These are phyloP conservation scores for Ophiognomonia clavigignenti-juglandacearum DNA, from an alignment of 2,329 filamentous ascomycete genomes.

Conservation along the genomic window DNA sequence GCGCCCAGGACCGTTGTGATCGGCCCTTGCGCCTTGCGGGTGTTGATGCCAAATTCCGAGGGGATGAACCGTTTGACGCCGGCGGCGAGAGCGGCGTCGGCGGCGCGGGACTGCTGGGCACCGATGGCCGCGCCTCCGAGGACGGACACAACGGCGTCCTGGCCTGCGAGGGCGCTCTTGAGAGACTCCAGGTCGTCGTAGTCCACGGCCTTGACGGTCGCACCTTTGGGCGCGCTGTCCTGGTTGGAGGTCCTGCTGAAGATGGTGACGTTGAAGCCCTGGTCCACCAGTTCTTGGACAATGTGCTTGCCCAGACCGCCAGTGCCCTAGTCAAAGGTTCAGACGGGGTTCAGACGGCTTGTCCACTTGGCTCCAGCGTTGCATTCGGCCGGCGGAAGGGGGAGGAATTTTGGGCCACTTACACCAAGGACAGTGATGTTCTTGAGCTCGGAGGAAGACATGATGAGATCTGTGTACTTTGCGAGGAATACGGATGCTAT, in stretches of 20 bases:
- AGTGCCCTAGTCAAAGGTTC: conserved; percentile 22
- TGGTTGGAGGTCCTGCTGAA: conserved; percentile 42
- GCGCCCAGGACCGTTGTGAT: conserved; percentile 24
- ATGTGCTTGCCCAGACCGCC: conserved; percentile 28
- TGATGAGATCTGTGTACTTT: neutral
- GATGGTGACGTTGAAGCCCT: conserved; percentile 44
- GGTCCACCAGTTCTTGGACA: conserved; percentile 25
- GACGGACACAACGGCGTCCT: conserved; percentile 52
- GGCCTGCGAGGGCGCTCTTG: conserved; percentile 40
- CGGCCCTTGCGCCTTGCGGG: conserved; percentile 20
- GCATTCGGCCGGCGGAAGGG: neutral
- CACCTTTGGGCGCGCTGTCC: conserved; percentile 27
- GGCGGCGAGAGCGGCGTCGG: conserved; percentile 51
- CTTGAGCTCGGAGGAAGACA: conserved; percentile 21
- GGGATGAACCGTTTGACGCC: conserved; percentile 55
- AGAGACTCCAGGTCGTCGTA: conserved; percentile 39
- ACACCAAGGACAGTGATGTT: conserved; percentile 32
- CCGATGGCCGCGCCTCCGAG: conserved; percentile 37
- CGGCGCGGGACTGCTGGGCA: conserved; percentile 39
- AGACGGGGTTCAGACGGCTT: neutral
- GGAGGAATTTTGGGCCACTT: conserved; percentile 13
- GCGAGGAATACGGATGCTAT: neutral
- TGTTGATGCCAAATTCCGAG: conserved; percentile 43
- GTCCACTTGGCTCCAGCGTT: neutral
- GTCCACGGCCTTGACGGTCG: conserved; percentile 41